Evolutionary conservation across 768 basidiomycete genomes (phyloP).

Genomic region (Leucosporidium creatinivorum): DNA sequence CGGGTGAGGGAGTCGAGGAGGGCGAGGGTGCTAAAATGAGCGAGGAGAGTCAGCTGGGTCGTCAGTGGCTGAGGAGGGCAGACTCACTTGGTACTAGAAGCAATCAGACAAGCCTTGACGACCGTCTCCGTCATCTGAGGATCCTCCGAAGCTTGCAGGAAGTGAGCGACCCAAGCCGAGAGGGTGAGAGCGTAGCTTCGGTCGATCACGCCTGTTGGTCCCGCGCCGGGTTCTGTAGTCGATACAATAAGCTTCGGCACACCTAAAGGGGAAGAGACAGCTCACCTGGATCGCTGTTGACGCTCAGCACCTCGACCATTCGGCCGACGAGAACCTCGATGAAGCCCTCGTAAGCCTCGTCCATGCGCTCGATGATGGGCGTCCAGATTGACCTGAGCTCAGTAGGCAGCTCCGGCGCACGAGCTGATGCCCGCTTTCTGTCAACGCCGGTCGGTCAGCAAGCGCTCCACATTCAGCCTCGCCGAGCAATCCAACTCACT

Average conservation of each 20-base stretch:
- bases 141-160: not conserved
- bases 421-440: constrained; percentile 2
- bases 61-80: not conserved
- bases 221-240: not conserved
- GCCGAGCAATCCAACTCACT: constrained; percentile 48
- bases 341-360: constrained; percentile 1
- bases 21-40: not conserved
- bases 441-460: not conserved
- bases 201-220: not conserved
- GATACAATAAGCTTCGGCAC: not conserved
- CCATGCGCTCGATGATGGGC: not conserved
- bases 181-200: not conserved
- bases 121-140: constrained; percentile 4
- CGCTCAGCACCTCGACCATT: constrained; percentile 9
- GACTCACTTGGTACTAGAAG: not conserved
- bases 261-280: not conserved
- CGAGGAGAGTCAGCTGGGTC: not conserved
- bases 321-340: not conserved
- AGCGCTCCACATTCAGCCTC: too few relatives aligned
- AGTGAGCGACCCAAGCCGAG: constrained; percentile 11
- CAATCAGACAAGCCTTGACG: constrained; percentile 13
- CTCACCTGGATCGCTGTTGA: not conserved
- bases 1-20: constrained; percentile 5
- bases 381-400: not conserved
- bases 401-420: not conserved